These are phyloP conservation scores for Coemansia asiatica DNA, from an alignment of 192 early-diverging fungal genomes.

Conservation along the genomic window DNA sequence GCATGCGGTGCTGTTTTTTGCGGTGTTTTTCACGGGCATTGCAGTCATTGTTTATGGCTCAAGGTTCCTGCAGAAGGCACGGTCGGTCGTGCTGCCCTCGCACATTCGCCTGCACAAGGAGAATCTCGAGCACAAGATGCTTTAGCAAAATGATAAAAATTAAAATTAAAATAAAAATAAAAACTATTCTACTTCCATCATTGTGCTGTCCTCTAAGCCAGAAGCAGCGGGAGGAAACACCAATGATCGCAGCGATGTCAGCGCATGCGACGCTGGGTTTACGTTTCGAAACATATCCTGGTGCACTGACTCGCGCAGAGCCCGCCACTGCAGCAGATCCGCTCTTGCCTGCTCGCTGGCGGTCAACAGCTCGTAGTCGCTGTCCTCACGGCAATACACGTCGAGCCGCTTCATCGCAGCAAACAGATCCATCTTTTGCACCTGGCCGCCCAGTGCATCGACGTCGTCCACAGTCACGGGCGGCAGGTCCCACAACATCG, in stretches of 20 bases:
- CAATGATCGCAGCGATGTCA: conserved; percentile 18
- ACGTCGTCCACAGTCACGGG: conserved; percentile 5
- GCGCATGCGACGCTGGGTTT: conserved; percentile 33
- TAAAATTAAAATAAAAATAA: not conserved
- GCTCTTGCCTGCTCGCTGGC: conserved; percentile 40
- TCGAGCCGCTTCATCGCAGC: conserved; percentile 38
- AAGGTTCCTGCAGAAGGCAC: conserved; percentile 38
- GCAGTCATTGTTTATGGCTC: conserved; percentile 44
- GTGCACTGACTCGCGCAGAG: conserved; percentile 33
- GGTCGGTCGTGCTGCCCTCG: conserved; percentile 39
- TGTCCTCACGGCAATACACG: conserved; percentile 45
- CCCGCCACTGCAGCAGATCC: conserved; percentile 50
- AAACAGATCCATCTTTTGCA: conserved; percentile 23
- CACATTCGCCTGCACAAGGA: conserved; percentile 50
- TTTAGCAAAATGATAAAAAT: not conserved
- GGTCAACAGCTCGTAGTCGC: conserved; percentile 51
- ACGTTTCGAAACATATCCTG: conserved; percentile 42
- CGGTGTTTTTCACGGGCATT: conserved; percentile 36
- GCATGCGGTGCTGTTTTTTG: conserved; percentile 33
- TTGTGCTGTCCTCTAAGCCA: not conserved
- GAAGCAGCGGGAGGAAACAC: too few species aligned
- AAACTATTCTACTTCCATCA: not conserved
- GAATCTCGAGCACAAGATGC: conserved; percentile 22
- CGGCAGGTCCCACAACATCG: conserved; percentile 23
- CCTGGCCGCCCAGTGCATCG: conserved; percentile 24